These are phyloP conservation scores for Metschnikowia anglica DNA, from an alignment of 805 yeast genomes.

Conservation along the genomic window DNA sequence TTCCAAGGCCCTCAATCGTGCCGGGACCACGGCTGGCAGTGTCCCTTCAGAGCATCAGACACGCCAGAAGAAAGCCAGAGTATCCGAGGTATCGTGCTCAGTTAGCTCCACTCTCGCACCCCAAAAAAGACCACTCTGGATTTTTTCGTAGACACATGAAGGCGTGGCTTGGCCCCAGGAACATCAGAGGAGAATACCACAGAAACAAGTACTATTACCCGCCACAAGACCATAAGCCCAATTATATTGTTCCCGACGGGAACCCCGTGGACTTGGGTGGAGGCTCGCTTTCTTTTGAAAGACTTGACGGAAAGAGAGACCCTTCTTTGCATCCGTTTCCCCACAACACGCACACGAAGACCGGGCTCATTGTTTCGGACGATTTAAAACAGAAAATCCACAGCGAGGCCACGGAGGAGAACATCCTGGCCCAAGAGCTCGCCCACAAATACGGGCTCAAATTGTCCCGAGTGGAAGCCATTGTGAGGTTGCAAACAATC, in stretches of 20 bases:
- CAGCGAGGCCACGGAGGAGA: slow-evolving; percentile 51
- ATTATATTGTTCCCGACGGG: slow-evolving; percentile 65
- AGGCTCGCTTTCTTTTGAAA: slow-evolving; percentile 23
- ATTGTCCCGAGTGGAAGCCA: slow-evolving; percentile 87
- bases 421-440: slow-evolving; percentile 63
- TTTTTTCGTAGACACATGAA: slow-evolving; percentile 63
- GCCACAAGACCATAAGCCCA: slow-evolving; percentile 66
- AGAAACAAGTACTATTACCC: slow-evolving; percentile 73
- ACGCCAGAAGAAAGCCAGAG: slow-evolving; percentile 31
- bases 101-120: slow-evolving; percentile 30
- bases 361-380: slow-evolving; percentile 60
- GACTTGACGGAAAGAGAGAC: slow-evolving; percentile 19
- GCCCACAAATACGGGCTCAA: slow-evolving; percentile 79
- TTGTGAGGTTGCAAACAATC: slow-evolving; percentile 62
- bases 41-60: slow-evolving; percentile 19
- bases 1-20: slow-evolving; percentile 12
- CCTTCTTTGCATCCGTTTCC: slow-evolving; percentile 77
- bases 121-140: slow-evolving; percentile 46
- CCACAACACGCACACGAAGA: slow-evolving; percentile 62
- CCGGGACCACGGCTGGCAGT: slow-evolving; percentile 19
- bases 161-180: slow-evolving; percentile 78
- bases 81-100: slow-evolving; percentile 36
- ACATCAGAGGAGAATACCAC: slow-evolving; percentile 77
- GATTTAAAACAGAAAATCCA: slow-evolving; percentile 61
- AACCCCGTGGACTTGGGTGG: slow-evolving; percentile 23